A percentile compares a stretch with the other conserved stretches of the same genome.
Evolutionary conservation across 1,284 basidiomycete species (phyloP).

Genomic region (Leccinum subfulvum): DNA sequence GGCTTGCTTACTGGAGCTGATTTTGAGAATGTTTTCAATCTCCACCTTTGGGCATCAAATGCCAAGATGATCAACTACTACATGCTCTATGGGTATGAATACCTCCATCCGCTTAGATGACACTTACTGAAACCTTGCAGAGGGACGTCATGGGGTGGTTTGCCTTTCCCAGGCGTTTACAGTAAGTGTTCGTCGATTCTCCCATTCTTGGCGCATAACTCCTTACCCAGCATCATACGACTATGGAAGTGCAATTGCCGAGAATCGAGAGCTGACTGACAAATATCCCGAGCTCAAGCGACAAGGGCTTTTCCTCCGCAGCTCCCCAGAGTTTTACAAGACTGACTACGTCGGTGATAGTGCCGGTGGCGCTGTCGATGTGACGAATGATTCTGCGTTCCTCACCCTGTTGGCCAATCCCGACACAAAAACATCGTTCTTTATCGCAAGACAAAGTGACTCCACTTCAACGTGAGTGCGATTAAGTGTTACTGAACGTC

Average conservation of each 20-base stretch:
- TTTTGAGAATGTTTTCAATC: conserved; percentile 75
- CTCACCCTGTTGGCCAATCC: conserved; percentile 68
- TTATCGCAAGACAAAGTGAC: conserved; percentile 64
- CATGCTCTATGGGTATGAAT: conserved; percentile 69
- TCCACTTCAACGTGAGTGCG: conserved; percentile 64
- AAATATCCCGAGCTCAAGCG: conserved; percentile 77
- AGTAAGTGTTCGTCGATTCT: conserved; percentile 32
- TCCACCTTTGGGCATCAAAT: conserved; percentile 73
- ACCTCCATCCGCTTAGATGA: neutral
- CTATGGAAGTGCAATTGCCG: conserved; percentile 65
- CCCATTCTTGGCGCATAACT: conserved; percentile 8
- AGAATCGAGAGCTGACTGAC: conserved; percentile 63
- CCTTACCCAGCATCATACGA: conserved; percentile 54
- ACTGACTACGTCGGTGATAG: conserved; percentile 71
- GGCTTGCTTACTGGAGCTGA: conserved; percentile 61
- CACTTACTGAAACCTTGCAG: conserved; percentile 35
- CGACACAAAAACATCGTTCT: conserved; percentile 63
- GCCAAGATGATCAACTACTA: conserved; percentile 77
- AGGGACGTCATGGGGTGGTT: conserved; percentile 76
- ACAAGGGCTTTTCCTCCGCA: conserved; percentile 72
- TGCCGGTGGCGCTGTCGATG: conserved; percentile 46
- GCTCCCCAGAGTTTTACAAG: conserved; percentile 72
- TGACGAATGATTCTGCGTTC: conserved; percentile 53
- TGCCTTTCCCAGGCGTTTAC: conserved; percentile 68
- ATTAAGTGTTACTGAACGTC: neutral